Evolutionary conservation across 495 filamentous ascomycete genomes (phyloP), one percentile per base, ranked within the genome.

Genomic region (Articulospora tetracladia): DNA sequence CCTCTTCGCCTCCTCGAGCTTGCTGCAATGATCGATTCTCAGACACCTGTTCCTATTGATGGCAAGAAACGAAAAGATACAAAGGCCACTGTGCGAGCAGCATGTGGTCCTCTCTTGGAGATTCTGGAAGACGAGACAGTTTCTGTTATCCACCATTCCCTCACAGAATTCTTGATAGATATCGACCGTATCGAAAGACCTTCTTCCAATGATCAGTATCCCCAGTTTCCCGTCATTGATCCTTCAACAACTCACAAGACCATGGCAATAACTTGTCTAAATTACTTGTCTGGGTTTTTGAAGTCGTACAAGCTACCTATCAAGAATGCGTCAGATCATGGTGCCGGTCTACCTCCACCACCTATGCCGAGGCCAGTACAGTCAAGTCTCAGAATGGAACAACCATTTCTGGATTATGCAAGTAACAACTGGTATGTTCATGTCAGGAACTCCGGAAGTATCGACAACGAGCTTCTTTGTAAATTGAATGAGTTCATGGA

Each of bases 141-240:
- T n/a, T 73, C 62, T 15, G 73, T 82, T 17, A 70, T 82, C 27
- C 81, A 84, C 52, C 81, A 82, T 59, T 80, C 79, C 17, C 73
- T 82, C 20, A 80, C 79, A 0, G 80, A 82, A 59, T 82, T 76
- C 62, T 68, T 81, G 25, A 25, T 49, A 36, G 36, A 64, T 24
- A 19, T 7, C 2, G 39, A 49, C 3, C 44, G 62, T 19, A 25
- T 4, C 23, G 20, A 8, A 1, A 48, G 32, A 17, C 57, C 55
- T 2, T 19, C 27, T 7, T 17, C 27, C 1, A 50, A 32, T 59
- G 26, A 62, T 57, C 11, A 58, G 53, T 30, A 44, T 57, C 51
- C 26, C 1, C 59, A 55, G 19, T 74, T 67, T 58, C 73, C 71
- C 1, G 54, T 73, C 20, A 54, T 79, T 24, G 39, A 66, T 10